These are phyloP conservation scores for Verticillium nubilum DNA, from an alignment of 2,329 filamentous ascomycete species.

Conservation along the genomic window DNA sequence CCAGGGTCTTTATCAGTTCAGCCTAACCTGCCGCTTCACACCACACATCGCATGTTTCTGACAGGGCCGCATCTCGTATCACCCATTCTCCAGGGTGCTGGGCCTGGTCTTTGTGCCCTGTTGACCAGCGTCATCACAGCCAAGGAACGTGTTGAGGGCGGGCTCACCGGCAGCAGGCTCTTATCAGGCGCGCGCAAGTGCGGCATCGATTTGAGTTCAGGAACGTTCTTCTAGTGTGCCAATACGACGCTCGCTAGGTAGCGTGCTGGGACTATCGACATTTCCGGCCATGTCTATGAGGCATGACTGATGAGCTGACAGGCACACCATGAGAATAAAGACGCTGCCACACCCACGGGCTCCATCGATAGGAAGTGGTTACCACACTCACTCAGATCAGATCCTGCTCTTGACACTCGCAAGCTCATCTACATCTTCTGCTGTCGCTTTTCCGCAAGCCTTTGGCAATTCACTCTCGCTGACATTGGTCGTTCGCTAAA, in stretches of 20 bases:
- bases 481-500: constrained; percentile 1
- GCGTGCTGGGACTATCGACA: not conserved
- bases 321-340: not conserved
- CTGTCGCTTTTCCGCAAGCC: constrained; percentile 2
- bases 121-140: not conserved
- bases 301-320: not conserved
- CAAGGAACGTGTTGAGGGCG: not conserved
- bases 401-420: not conserved
- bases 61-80: not conserved
- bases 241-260: not conserved
- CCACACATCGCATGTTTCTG: not conserved
- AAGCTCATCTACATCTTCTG: not conserved
- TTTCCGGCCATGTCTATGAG: not conserved
- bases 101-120: not conserved
- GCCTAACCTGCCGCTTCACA: not conserved
- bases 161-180: not conserved
- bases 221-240: not conserved
- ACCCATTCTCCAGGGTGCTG: not conserved
- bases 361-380: not conserved
- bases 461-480: constrained; percentile 13
- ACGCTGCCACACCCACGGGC: not conserved
- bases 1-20: not conserved
- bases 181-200: not conserved
- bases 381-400: not conserved
- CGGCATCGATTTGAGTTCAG: not conserved